phyloP scores from a whole-genome alignment of 1,284 basidiomycete genomes.

The Athelia psychrophila region DNA sequence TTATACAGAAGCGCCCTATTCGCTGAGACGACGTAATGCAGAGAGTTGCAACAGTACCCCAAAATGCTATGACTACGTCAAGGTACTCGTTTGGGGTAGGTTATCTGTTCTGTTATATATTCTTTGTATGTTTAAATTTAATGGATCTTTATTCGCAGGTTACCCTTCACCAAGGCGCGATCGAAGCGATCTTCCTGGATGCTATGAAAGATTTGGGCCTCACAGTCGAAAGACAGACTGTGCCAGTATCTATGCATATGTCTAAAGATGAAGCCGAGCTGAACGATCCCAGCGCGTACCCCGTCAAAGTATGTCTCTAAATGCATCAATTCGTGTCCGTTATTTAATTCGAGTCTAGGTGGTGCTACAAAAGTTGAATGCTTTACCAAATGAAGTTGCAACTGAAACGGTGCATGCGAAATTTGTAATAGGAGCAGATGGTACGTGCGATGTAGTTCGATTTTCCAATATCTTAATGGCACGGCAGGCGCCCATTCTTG shows the following conservation, averaged over 20 bases:
- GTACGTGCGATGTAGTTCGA: constrained; percentile 21
- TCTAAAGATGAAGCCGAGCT: constrained; percentile 39
- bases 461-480: neutral
- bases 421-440: constrained; percentile 65
- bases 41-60: constrained; percentile 60
- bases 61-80: constrained; percentile 54
- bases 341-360: constrained; percentile 27
- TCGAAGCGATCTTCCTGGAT: constrained; percentile 68
- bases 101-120: neutral
- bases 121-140: constrained; percentile 1
- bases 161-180: constrained; percentile 74
- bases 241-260: constrained; percentile 53
- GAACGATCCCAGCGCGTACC: constrained; percentile 43
- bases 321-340: neutral
- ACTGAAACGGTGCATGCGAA: constrained; percentile 53
- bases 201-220: constrained; percentile 52
- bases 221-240: constrained; percentile 54
- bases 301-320: constrained; percentile 48
- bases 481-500: constrained; percentile 74
- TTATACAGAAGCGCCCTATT: neutral
- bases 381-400: constrained; percentile 23
- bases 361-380: constrained; percentile 33
- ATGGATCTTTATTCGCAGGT: constrained; percentile 25
- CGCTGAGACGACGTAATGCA: constrained; percentile 1
- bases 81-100: constrained; percentile 65